phyloP scores from a whole-genome alignment of 176 grass and related monocot genomes.

The Musa itinerans region DNA sequence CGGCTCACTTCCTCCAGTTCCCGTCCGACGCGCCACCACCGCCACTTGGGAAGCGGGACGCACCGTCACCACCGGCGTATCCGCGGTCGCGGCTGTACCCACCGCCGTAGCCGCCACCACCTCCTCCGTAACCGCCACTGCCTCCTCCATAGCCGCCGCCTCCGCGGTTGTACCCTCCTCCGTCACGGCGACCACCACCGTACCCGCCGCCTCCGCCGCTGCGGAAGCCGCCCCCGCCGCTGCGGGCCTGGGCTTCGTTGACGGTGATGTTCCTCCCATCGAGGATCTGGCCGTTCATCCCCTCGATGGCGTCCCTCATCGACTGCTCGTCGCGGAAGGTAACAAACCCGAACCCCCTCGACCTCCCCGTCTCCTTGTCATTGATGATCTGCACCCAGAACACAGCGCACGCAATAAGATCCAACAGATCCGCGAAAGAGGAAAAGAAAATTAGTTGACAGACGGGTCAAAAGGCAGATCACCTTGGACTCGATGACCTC shows the following conservation, averaged over 20 bases:
- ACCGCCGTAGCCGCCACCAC: not conserved
- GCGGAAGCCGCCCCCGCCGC: slow-evolving; percentile 26
- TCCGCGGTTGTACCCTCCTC: slow-evolving; percentile 8
- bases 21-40: not conserved
- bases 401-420: not conserved
- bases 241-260: slow-evolving; percentile 83
- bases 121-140: not conserved
- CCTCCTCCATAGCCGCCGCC: not conserved
- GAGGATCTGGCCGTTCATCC: slow-evolving; percentile 71
- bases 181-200: slow-evolving; percentile 18
- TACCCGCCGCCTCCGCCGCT: too few relatives aligned
- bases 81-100: not conserved
- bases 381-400: slow-evolving; percentile 61
- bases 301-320: slow-evolving; percentile 78
- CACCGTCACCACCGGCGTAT: too few relatives aligned
- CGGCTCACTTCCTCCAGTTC: slow-evolving; percentile 17
- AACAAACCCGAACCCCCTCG: slow-evolving; percentile 83
- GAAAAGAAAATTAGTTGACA: too few relatives aligned
- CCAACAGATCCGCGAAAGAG: not conserved
- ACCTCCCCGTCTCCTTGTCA: slow-evolving; percentile 74
- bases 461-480: too few relatives aligned
- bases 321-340: slow-evolving; percentile 64
- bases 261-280: slow-evolving; percentile 90
- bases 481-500: slow-evolving; percentile 94
- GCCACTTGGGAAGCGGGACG: too few relatives aligned